Conservation (phyloP, 225 moss, liverwort and hornwort genomes). For the Neckera pumila region DNA sequence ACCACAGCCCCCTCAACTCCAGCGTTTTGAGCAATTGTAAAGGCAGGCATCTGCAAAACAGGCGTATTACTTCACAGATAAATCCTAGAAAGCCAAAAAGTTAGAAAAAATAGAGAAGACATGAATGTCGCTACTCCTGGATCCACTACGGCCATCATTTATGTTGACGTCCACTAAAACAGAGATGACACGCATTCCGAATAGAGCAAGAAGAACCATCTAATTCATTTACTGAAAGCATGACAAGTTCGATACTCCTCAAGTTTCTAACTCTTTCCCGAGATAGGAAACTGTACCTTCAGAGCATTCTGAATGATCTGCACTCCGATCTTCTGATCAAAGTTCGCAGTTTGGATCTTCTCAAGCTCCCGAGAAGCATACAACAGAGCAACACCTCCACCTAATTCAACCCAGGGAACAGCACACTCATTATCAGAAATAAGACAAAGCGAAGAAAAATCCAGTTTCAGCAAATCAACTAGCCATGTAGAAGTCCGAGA, state of each 20-base stretch:
- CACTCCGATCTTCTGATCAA: constrained; percentile 46
- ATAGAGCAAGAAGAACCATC: neutral
- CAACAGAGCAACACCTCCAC: constrained; percentile 44
- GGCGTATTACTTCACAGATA: neutral
- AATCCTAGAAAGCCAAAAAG: rapidly evolving
- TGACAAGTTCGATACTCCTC: no score
- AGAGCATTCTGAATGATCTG: constrained; percentile 47
- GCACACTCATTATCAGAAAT: neutral
- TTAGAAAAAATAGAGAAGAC: neutral
- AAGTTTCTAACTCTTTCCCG: no score
- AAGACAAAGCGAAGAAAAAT: neutral
- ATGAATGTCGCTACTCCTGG: no score
- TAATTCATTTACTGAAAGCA: no score
- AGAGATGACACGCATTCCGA: no score
- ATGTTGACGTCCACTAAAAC: neutral
- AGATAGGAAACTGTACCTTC: neutral
- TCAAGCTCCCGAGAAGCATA: constrained; percentile 37
- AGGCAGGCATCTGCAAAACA: constrained; percentile 30
- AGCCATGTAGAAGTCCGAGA: neutral
- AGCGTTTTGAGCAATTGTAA: constrained; percentile 37
- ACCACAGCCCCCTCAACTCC: constrained; percentile 52
- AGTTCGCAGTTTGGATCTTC: constrained; percentile 32
- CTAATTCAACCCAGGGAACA: neutral
- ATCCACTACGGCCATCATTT: neutral
- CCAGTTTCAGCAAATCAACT: neutral